Evolutionary conservation across 768 basidiomycete species (phyloP), one percentile per base, ranked within the genome.

Genomic region (Russula lepida): DNA sequence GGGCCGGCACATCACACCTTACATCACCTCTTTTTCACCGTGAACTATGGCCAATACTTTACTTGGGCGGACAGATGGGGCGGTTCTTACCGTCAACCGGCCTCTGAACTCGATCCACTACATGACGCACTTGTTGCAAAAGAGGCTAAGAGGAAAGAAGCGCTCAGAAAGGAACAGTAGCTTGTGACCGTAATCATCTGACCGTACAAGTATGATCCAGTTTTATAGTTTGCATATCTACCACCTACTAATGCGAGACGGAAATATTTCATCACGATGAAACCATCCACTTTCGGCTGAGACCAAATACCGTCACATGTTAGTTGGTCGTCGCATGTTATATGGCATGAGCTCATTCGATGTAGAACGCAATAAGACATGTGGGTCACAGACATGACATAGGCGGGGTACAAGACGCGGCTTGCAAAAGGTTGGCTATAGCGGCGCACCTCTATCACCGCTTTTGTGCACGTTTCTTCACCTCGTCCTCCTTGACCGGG

Each of bases 1-100:
- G 94, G 93, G n/a, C 95, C 97, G 2, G 92, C 95, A 2, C 97
- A 99, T 68, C 97, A 99, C 72, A 98, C 95, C 0, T 78, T 98
- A 46, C 95, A 98, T 71, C 97, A 98, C 70, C 76, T 99, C 23
- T 95, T 95, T 77, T 98, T 98, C 76, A 97, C 89, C 46, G 88
- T 89, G 67, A 98, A 98, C 77, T 95, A 93, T 73, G 94, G 93
- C 44, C 74, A 97, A 86, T 99, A 98, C 77, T 98, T 98, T 72
- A 97, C 94, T 41, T 95, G 88, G 86, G 92, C 91, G 21, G 97
- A 98, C 73, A 83, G 84, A 49, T 78, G 77, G 58, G 85, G 84
- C 58, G 85, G 84, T 49, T 94, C 93, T 15, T 98, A 98, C 75
- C 88, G 94, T 46, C 86, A 94, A 61, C 97, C 97, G 4, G 82